Percentiles rank a stretch among this genome's conserved stretches.
phyloP scores from a whole-genome alignment of 768 basidiomycete genomes.

The Serendipita indica region DNA sequence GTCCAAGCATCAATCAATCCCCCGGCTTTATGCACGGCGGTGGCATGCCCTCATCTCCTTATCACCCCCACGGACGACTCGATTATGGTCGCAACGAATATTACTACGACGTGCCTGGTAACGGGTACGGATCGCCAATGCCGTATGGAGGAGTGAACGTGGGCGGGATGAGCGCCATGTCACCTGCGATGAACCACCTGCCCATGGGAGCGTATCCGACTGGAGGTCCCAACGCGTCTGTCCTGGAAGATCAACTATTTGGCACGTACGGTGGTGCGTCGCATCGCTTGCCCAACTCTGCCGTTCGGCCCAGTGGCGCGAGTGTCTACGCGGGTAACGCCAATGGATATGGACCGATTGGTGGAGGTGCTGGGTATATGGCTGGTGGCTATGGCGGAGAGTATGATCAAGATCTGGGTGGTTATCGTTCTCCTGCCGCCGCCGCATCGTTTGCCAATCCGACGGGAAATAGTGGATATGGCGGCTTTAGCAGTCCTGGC shows the following conservation, averaged over 20 bases:
- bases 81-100: neutral
- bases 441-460: too few species aligned
- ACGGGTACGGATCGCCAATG: neutral
- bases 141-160: neutral
- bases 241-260: neutral
- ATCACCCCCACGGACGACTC: neutral
- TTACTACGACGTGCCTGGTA: neutral
- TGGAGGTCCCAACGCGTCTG: neutral
- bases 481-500: neutral
- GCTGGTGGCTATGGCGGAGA: neutral
- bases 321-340: neutral
- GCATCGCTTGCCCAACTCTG: neutral
- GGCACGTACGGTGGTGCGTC: neutral
- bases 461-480: neutral
- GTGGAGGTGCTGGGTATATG: neutral
- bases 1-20: too few species aligned
- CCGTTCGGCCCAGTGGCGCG: neutral
- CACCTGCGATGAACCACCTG: neutral
- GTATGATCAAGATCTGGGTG: neutral
- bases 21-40: neutral
- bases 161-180: too few species aligned
- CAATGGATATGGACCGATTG: neutral
- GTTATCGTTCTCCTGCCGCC: too few species aligned
- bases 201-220: neutral
- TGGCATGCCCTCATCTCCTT: neutral